Percentiles rank a stretch among this genome's conserved stretches.
Conservation (phyloP, 371 early-diverging fungal genomes). For the Basidiobolus meristosporus region DNA sequence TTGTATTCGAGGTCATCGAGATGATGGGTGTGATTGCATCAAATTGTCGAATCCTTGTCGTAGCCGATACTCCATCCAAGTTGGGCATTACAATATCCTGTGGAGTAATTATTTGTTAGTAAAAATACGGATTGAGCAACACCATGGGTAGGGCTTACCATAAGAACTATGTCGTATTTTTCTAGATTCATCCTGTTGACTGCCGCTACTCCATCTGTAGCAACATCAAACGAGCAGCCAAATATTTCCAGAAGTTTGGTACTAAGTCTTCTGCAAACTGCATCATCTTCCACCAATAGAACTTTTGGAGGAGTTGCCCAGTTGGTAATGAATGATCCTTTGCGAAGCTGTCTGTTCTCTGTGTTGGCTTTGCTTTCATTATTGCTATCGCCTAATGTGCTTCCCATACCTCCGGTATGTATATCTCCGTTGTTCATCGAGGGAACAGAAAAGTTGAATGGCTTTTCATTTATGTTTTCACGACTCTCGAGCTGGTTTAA, state of each 20-base stretch:
- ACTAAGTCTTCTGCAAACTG: slow-evolving; percentile 37
- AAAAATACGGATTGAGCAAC: not conserved
- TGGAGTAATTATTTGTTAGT: not conserved
- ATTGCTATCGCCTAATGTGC: too few species aligned
- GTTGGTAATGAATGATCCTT: slow-evolving; percentile 1
- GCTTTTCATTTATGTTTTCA: too few species aligned
- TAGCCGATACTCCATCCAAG: slow-evolving; percentile 43
- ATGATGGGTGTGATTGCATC: slow-evolving; percentile 55
- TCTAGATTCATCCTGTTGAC: slow-evolving; percentile 33
- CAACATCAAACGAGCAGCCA: slow-evolving; percentile 52
- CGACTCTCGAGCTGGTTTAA: too few species aligned
- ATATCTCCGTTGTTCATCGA: too few species aligned
- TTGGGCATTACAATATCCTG: slow-evolving; percentile 61
- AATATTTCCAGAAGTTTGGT: slow-evolving; percentile 35
- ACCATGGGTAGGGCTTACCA: slow-evolving; percentile 21
- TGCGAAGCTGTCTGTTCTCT: too few species aligned
- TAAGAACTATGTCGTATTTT: slow-evolving; percentile 58
- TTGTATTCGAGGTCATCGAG: slow-evolving; percentile 57
- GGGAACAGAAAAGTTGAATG: too few species aligned
- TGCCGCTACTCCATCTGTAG: slow-evolving; percentile 52
- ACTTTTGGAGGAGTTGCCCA: slow-evolving; percentile 52
- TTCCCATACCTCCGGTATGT: too few species aligned
- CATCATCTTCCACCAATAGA: slow-evolving; percentile 60
- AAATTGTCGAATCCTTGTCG: slow-evolving; percentile 50
- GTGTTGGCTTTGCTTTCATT: too few species aligned